Percentiles rank a stretch among this genome's conserved stretches.
These are phyloP conservation scores for Myxozyma vanderwaltii DNA, from an alignment of 805 yeast genomes.

Conservation along the genomic window DNA sequence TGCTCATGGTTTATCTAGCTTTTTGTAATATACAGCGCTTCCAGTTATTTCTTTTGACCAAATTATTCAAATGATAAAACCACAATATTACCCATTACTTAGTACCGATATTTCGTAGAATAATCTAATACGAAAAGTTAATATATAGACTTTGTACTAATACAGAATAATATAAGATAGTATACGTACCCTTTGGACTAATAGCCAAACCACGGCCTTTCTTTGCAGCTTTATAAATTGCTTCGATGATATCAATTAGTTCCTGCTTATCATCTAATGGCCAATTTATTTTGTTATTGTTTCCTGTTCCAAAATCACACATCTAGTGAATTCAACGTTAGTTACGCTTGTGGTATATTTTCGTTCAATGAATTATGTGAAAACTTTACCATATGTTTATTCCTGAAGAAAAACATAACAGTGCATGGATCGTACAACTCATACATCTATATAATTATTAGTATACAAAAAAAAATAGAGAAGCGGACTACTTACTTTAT, in stretches of 20 bases:
- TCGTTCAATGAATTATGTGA: too few relatives aligned
- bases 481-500: constrained; percentile 44
- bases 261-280: constrained; percentile 78
- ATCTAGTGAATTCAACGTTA: constrained; percentile 51
- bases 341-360: too few relatives aligned
- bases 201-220: constrained; percentile 91
- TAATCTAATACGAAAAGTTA: constrained; percentile 27
- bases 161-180: background rate
- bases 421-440: constrained; percentile 89
- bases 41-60: background rate
- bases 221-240: constrained; percentile 84
- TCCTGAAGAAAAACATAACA: constrained; percentile 88
- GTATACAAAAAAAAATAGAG: too few relatives aligned
- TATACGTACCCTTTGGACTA: constrained; percentile 57
- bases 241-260: constrained; percentile 85
- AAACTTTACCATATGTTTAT: constrained; percentile 46
- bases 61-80: too few relatives aligned
- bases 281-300: constrained; percentile 91
- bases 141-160: too few relatives aligned
- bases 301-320: constrained; percentile 98
- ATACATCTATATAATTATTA: constrained; percentile 59
- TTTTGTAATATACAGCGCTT: background rate
- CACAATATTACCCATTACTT: background rate
- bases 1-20: too few relatives aligned
- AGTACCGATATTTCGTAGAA: constrained; percentile 37